Evolutionary conservation across 2,329 filamentous ascomycete species (phyloP).

Genomic region (Penicillium sp.): DNA sequence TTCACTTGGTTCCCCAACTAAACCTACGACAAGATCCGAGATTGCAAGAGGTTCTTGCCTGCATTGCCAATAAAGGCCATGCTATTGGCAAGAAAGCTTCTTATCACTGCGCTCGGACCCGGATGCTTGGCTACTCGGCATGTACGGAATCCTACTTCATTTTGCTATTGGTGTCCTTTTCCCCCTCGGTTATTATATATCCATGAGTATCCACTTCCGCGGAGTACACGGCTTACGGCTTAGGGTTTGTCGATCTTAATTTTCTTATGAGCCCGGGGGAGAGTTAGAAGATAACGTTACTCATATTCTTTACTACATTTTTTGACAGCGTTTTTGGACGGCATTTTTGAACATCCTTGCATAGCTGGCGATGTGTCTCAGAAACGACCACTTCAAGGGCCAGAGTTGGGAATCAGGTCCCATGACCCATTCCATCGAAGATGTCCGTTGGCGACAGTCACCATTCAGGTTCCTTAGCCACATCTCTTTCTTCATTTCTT

Average conservation of each 20-base stretch:
- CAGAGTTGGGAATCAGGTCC: too few species aligned
- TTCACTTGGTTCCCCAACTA: background rate
- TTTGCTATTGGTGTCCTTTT: background rate
- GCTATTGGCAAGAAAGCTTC: slow-evolving; percentile 17
- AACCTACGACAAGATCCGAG: slow-evolving; percentile 8
- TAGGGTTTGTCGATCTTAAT: background rate
- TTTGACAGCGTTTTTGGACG: too few species aligned
- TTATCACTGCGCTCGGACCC: background rate
- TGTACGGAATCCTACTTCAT: background rate
- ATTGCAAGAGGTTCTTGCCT: slow-evolving; percentile 4
- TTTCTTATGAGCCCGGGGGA: background rate
- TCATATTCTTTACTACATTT: too few species aligned
- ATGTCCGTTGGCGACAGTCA: too few species aligned
- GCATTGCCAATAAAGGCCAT: slow-evolving; percentile 10
- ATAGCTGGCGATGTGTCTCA: too few species aligned
- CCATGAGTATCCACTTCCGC: background rate
- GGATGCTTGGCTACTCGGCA: background rate
- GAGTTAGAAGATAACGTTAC: background rate
- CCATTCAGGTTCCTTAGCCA: too few species aligned
- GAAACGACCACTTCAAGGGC: too few species aligned
- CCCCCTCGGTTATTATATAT: background rate
- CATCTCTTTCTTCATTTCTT: too few species aligned
- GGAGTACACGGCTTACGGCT: background rate
- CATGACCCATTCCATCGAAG: too few species aligned
- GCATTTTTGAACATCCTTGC: too few species aligned